These are phyloP conservation scores for Davidsoniella neocaledoniae DNA, from an alignment of 2,329 filamentous ascomycete species.

Conservation along the genomic window DNA sequence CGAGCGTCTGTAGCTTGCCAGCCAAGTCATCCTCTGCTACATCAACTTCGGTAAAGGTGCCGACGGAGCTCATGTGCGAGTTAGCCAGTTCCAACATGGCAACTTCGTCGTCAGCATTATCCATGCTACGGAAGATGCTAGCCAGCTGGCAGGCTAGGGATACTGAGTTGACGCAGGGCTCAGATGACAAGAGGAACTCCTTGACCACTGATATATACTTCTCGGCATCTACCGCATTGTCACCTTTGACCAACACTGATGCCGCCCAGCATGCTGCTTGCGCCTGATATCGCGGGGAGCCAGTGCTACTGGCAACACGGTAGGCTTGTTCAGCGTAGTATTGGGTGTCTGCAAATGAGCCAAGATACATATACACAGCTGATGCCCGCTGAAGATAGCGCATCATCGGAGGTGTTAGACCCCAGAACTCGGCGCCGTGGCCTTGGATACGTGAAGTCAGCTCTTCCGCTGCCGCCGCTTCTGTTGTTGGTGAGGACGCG, in stretches of 20 bases:
- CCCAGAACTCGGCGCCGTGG: conserved; percentile 56
- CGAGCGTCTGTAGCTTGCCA: conserved; percentile 21
- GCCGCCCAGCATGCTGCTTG: conserved; percentile 39
- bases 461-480: conserved; percentile 14
- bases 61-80: conserved; percentile 22
- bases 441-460: conserved; percentile 13
- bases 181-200: conserved; percentile 1
- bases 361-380: conserved; percentile 63
- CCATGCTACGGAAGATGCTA: conserved; percentile 35
- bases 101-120: conserved; percentile 26
- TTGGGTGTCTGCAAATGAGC: conserved; percentile 72
- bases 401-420: conserved; percentile 56
- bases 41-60: background rate
- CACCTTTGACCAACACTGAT: conserved; percentile 38
- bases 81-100: conserved; percentile 33
- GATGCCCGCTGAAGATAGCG: conserved; percentile 58
- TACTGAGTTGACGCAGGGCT: conserved; percentile 12
- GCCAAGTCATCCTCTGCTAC: conserved; percentile 8
- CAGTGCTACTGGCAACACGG: conserved; percentile 54
- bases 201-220: conserved; percentile 9
- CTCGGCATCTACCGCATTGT: conserved; percentile 16
- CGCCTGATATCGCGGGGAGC: conserved; percentile 40
- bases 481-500: conserved; percentile 14
- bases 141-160: conserved; percentile 37
- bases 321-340: conserved; percentile 76